Conservation (phyloP, 495 filamentous ascomycete species). For the Ramalina intermedia region DNA sequence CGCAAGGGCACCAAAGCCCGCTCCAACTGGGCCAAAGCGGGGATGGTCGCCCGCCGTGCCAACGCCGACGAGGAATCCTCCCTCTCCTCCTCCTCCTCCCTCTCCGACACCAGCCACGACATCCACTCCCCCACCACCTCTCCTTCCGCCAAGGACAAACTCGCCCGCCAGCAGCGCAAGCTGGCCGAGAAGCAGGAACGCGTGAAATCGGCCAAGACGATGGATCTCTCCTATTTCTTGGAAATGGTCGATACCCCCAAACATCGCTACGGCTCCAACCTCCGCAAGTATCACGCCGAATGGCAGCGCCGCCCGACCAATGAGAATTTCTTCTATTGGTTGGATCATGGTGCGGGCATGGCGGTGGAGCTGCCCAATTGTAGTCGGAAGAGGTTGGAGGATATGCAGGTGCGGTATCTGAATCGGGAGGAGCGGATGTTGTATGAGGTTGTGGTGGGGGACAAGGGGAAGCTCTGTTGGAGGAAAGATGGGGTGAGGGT, state of each 20-base stretch:
- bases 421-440: conserved; percentile 54
- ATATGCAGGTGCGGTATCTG: conserved; percentile 60
- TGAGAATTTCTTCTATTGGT: conserved; percentile 92
- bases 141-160: conserved; percentile 23
- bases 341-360: conserved; percentile 68
- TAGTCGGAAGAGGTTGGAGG: conserved; percentile 49
- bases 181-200: conserved; percentile 13
- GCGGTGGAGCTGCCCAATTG: conserved; percentile 42
- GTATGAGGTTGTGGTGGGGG: conserved; percentile 58
- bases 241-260: conserved; percentile 78
- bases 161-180: conserved; percentile 18
- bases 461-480: conserved; percentile 56
- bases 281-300: conserved; percentile 67
- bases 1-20: conserved; percentile 16
- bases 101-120: conserved; percentile 15
- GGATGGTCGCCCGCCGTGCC: conserved; percentile 55
- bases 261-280: conserved; percentile 75
- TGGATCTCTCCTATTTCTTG: conserved; percentile 82
- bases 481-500: conserved; percentile 64
- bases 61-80: conserved; percentile 41
- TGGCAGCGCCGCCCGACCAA: conserved; percentile 66
- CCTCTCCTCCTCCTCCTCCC: conserved; percentile 3
- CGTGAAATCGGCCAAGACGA: conserved; percentile 48
- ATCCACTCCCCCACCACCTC: conserved; percentile 5
- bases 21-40: conserved; percentile 60